These are phyloP conservation scores for Aphanomyces cochlioides DNA, from an alignment of 352 stramenopile genomes.

Conservation along the genomic window DNA sequence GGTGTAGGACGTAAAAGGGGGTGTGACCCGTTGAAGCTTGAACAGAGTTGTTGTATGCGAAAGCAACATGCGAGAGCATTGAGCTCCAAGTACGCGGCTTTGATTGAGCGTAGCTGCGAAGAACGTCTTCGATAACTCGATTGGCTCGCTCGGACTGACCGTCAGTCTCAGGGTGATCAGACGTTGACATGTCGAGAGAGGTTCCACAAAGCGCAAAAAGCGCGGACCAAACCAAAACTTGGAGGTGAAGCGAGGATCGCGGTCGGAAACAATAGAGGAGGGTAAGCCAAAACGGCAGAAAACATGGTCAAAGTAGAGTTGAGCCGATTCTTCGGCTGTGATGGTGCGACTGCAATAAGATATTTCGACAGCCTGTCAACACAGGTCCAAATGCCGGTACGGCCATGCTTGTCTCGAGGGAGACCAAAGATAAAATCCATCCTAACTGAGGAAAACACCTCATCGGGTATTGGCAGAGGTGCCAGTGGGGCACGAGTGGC, in stretches of 20 bases:
- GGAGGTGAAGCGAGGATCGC: neutral
- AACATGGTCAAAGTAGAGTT: neutral
- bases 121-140: no score
- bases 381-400: neutral
- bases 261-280: neutral
- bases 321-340: neutral
- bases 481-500: neutral
- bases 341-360: neutral
- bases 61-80: no score
- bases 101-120: no score
- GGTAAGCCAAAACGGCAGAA: neutral
- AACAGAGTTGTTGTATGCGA: no score
- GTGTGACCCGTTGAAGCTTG: no score
- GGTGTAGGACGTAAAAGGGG: no score
- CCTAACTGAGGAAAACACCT: neutral
- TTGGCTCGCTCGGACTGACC: neutral
- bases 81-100: no score
- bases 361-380: neutral
- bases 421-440: neutral
- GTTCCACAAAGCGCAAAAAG: neutral
- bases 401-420: neutral
- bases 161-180: neutral
- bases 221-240: neutral
- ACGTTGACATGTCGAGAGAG: neutral
- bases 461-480: neutral